These are phyloP conservation scores for Graphiopsis chlorocephala DNA, from an alignment of 2,329 filamentous ascomycete genomes.

Conservation along the genomic window DNA sequence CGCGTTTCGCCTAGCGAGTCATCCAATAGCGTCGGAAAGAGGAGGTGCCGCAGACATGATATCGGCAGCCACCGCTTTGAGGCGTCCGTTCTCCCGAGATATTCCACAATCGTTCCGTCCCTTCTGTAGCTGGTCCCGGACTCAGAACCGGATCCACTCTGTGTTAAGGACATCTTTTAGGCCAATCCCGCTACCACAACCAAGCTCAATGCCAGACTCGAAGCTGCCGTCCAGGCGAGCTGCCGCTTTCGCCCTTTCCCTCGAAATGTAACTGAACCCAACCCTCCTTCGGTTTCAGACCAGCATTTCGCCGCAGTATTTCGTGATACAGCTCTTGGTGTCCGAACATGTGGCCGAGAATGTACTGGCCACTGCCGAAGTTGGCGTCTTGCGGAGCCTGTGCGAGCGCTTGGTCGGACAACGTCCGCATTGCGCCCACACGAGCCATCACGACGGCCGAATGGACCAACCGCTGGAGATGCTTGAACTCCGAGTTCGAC, in stretches of 20 bases:
- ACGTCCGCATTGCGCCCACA: constrained; percentile 27
- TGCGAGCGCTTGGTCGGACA: constrained; percentile 32
- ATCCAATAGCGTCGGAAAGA: constrained; percentile 20
- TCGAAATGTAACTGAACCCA: constrained; percentile 21
- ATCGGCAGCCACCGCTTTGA: constrained; percentile 22
- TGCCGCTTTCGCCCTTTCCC: constrained; percentile 25
- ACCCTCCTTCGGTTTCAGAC: not conserved
- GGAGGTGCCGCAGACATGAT: constrained; percentile 23
- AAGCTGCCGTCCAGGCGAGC: constrained; percentile 42
- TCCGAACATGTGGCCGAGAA: constrained; percentile 32
- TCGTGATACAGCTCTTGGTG: constrained; percentile 34
- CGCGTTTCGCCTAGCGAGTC: constrained; percentile 1
- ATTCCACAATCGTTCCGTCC: constrained; percentile 19
- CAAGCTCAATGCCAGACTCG: constrained; percentile 33
- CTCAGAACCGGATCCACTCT: constrained; percentile 25
- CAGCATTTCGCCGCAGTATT: constrained; percentile 38
- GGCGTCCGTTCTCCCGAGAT: constrained; percentile 15
- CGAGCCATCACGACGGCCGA: constrained; percentile 26
- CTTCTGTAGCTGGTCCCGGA: constrained; percentile 17
- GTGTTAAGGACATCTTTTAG: constrained; percentile 29
- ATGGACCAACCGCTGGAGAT: constrained; percentile 44
- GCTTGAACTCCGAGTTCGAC: constrained; percentile 36
- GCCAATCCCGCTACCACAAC: constrained; percentile 28
- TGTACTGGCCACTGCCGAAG: constrained; percentile 38
- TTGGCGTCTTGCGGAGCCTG: constrained; percentile 28